Percentiles rank a stretch among this genome's conserved stretches.
phyloP scores from a whole-genome alignment of 148 eudicot species.

The Cornus suecica region DNA sequence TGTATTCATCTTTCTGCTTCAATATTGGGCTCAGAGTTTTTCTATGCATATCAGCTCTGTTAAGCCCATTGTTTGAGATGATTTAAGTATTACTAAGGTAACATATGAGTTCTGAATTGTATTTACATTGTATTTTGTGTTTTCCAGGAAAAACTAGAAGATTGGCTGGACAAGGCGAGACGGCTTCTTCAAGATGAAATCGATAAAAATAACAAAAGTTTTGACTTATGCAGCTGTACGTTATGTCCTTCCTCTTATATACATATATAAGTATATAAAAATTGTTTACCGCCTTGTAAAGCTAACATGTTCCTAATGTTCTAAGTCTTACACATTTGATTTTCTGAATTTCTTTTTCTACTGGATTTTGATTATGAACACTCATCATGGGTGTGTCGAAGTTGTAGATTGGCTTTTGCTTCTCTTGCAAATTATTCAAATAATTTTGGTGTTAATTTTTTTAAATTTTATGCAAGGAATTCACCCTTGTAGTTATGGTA shows the following conservation, averaged over 20 bases:
- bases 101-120: constrained; percentile 4
- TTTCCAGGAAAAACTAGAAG: constrained; percentile 83
- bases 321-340: not conserved
- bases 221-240: constrained; percentile 60
- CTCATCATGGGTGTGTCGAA: not conserved
- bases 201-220: constrained; percentile 37
- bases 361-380: not conserved
- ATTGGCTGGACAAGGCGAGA: constrained; percentile 65
- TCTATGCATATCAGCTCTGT: not conserved
- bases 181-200: constrained; percentile 59
- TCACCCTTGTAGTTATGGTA: no score
- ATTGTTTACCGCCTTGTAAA: not conserved
- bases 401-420: not conserved
- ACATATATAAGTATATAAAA: not conserved
- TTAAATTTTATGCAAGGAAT: no score
- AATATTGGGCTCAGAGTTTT: not conserved
- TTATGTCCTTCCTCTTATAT: constrained; percentile 2
- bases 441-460: no score
- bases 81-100: no score
- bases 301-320: not conserved
- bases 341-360: not conserved
- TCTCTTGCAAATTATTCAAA: not conserved
- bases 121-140: not conserved
- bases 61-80: not conserved
- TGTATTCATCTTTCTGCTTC: not conserved